Evolutionary conservation across 1,284 basidiomycete species (phyloP), one percentile per base, ranked within the genome.

Genomic region (Tilletia horrida): DNA sequence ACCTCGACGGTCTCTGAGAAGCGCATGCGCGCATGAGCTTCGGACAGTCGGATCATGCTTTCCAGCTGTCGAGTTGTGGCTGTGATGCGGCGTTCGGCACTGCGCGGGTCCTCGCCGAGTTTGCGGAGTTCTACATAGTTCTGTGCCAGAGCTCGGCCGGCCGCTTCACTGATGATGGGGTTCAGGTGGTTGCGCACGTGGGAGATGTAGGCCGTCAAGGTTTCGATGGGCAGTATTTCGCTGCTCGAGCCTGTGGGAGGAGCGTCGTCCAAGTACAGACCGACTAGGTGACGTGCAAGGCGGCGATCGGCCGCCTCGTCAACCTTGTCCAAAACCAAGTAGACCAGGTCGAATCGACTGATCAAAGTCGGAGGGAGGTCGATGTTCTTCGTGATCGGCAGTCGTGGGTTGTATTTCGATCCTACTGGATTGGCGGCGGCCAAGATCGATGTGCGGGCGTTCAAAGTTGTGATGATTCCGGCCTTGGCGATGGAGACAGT

Each of bases 401-500:
- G 83, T 70, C 91, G 88, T 52, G 90, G 87, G 82, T 96, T 92
- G 84, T 99, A 99, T 82, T 92, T 93, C 1, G 92, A 95, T 42
- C 93, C 92, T 42, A 97, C 91, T 0, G 95, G 95, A 83, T 99
- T 98, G 47, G 95, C 95, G 8, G 94, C 95, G 1, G 95, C 95
- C 2, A 98, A 85, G 73, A 98, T 93, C 0, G 96, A 98, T 0
- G 95, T 97, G 43, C 96, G 87, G 0, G 96, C 95, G 76, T 98
- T 98, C 71, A 98, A 86, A 0, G 96, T 97, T 0, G 95, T 98
- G 81, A 97, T 98, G 79, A 98, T 98, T 11, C 96, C 96, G 0
- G 95, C 95, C 83, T 98, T 98, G n/a, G 96, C 96, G 69, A 98
- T 95, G 1, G 94, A 97, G 2, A 98, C 93, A 0, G 95, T 98